phyloP scores from a whole-genome alignment of 78 protist genomes.

The Parvularia atlantis region DNA sequence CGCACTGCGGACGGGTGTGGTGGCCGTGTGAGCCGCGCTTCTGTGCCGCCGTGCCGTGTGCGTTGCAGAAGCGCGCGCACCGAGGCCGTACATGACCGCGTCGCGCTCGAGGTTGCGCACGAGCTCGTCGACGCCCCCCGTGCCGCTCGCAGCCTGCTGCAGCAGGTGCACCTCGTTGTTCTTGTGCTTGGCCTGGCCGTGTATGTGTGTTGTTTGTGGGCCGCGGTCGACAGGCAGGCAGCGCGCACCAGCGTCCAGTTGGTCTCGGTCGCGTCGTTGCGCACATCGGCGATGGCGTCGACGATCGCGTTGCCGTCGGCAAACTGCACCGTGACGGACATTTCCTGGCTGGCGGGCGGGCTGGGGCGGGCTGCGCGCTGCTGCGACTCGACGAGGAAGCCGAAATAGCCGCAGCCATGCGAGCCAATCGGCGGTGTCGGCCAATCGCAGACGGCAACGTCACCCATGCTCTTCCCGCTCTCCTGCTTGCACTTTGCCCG shows the following conservation, averaged over 20 bases:
- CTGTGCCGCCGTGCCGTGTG: neutral
- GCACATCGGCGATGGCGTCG: constrained; percentile 6
- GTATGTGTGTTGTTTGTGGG: no score
- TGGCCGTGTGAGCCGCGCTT: neutral
- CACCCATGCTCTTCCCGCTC: no score
- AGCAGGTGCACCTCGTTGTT: neutral
- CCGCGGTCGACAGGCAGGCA: no score
- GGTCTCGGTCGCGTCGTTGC: constrained; percentile 5
- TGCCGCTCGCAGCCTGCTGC: constrained; percentile 2
- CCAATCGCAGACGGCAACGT: no score
- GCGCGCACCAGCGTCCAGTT: constrained; percentile 4
- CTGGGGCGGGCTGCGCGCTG: no score
- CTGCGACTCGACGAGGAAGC: no score
- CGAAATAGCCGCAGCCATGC: no score
- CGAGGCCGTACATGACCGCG: neutral
- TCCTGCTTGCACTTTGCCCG: no score
- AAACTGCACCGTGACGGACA: no score
- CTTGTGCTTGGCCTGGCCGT: neutral
- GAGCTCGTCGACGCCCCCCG: constrained; percentile 5
- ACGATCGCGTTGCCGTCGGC: no score
- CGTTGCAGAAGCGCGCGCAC: constrained; percentile 4
- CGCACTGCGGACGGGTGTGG: constrained; percentile 3
- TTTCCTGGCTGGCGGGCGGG: no score
- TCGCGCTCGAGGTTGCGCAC: neutral
- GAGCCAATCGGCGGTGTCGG: no score